phyloP scores from a whole-genome alignment of 2,329 filamentous ascomycete genomes.

The Furcasterigmium sp. region DNA sequence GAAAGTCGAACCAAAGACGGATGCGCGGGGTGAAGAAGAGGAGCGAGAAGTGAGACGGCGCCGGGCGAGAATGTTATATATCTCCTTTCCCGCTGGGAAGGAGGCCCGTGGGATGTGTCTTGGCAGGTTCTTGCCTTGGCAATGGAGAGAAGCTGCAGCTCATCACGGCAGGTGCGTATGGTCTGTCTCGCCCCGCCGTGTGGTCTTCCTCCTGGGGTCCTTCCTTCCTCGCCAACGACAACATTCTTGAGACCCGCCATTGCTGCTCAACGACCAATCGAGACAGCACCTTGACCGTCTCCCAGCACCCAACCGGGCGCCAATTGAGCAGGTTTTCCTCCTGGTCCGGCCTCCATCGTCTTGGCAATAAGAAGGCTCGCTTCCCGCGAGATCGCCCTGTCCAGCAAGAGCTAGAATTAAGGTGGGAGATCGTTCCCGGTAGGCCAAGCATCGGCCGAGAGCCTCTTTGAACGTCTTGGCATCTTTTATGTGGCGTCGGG shows the following conservation, averaged over 20 bases:
- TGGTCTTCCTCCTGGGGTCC: neutral
- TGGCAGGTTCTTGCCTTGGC: too few relatives aligned
- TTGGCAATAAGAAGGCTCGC: neutral
- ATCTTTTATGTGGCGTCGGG: neutral
- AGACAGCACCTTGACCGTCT: too few relatives aligned
- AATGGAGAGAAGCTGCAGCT: too few relatives aligned
- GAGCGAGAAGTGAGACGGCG: neutral
- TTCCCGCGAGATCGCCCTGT: too few relatives aligned
- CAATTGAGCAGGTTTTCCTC: slow-evolving; percentile 18
- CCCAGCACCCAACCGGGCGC: too few relatives aligned
- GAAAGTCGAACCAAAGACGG: neutral
- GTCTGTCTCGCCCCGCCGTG: too few relatives aligned
- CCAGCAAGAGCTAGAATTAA: too few relatives aligned
- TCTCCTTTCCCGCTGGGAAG: neutral
- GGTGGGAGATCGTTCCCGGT: neutral
- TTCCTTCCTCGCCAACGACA: neutral
- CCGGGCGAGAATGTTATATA: neutral
- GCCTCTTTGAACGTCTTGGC: slow-evolving; percentile 4
- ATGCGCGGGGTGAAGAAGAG: neutral
- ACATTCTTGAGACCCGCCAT: slow-evolving; percentile 1
- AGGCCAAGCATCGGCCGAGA: neutral
- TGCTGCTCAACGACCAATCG: slow-evolving; percentile 10
- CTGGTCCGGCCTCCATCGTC: neutral
- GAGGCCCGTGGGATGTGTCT: neutral
- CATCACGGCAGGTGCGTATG: too few relatives aligned